Conservation (phyloP, 2,329 filamentous ascomycete genomes). For the Verticillium nubilum region DNA sequence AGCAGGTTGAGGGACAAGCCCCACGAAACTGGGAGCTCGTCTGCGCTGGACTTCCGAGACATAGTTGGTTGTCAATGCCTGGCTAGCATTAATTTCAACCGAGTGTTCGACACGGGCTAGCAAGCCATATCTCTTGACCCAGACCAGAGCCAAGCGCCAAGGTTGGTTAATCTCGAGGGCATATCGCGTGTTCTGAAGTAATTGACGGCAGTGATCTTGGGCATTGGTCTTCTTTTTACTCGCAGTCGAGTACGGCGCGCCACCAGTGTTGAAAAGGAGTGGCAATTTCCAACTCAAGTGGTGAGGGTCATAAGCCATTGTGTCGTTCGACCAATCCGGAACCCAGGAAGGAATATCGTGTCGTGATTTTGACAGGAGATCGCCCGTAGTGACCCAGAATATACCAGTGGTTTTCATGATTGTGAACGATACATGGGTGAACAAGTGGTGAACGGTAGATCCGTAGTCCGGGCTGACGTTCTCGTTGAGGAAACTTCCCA, state of each 20-base stretch:
- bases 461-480: neutral
- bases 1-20: neutral
- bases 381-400: slow-evolving; percentile 6
- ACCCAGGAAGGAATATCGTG: slow-evolving; percentile 11
- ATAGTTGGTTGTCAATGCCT: neutral
- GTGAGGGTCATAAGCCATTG: neutral
- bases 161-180: neutral
- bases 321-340: slow-evolving; percentile 11
- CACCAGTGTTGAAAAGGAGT: slow-evolving; percentile 3
- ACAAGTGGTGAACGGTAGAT: neutral
- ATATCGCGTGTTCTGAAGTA: neutral
- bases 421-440: neutral
- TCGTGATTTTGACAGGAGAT: slow-evolving; percentile 6
- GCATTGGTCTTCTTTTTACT: neutral
- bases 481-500: neutral
- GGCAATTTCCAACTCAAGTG: neutral
- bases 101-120: neutral
- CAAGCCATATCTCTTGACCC: neutral
- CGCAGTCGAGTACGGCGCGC: neutral
- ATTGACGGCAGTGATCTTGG: neutral
- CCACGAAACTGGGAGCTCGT: neutral
- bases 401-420: neutral
- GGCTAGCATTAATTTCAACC: neutral
- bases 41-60: neutral
- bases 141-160: neutral